These are phyloP conservation scores for Phoma sp. DNA, from an alignment of 2,329 filamentous ascomycete genomes.

Conservation along the genomic window DNA sequence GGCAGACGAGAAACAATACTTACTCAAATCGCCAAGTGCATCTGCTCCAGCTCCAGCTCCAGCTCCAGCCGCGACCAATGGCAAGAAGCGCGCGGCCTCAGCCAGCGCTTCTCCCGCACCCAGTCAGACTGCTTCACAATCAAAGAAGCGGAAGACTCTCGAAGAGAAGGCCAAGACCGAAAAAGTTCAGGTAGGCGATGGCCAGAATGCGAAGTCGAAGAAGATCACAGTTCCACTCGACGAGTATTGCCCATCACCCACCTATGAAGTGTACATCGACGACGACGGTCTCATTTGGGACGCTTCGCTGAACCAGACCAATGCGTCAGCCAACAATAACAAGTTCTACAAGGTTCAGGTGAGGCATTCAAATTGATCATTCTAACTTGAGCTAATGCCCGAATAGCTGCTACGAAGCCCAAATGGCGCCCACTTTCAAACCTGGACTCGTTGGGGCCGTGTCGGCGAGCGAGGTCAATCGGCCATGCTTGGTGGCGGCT, in stretches of 20 bases:
- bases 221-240: conserved; percentile 57
- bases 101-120: conserved; percentile 23
- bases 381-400: background rate
- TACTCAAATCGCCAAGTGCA: conserved; percentile 30
- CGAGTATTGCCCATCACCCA: conserved; percentile 47
- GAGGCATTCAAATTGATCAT: background rate
- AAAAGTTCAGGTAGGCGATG: conserved; percentile 51
- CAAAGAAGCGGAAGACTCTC: conserved; percentile 34
- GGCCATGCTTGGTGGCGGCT: conserved; percentile 50
- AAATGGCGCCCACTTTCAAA: conserved; percentile 55
- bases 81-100: conserved; percentile 45
- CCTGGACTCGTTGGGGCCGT: conserved; percentile 83
- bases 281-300: conserved; percentile 74
- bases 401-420: conserved; percentile 43
- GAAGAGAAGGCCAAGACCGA: conserved; percentile 26
- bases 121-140: conserved; percentile 16
- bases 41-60: conserved; percentile 12
- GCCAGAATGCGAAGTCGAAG: conserved; percentile 54
- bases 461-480: conserved; percentile 65
- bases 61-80: conserved; percentile 22
- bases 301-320: conserved; percentile 80
- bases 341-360: conserved; percentile 83
- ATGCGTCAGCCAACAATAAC: conserved; percentile 75
- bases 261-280: conserved; percentile 69
- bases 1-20: conserved; percentile 50